A percentile compares a stretch with the other conserved stretches of the same genome.
phyloP scores from a whole-genome alignment of 2,329 filamentous ascomycete genomes.

The Apiospora hydei region DNA sequence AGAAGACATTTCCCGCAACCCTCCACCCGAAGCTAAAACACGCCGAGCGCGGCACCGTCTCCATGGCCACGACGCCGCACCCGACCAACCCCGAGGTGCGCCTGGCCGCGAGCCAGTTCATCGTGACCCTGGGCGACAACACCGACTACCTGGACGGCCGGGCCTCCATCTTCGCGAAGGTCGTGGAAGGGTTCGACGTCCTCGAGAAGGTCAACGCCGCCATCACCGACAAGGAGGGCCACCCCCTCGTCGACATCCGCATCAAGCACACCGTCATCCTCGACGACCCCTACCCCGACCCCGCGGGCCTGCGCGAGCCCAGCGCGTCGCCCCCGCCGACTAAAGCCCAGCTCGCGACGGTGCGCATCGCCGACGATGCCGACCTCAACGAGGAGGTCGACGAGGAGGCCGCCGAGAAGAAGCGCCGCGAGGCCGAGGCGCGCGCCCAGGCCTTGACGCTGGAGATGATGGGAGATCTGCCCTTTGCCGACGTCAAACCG shows the following conservation, averaged over 20 bases:
- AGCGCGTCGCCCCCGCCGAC: conserved; percentile 81
- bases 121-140: conserved; percentile 88
- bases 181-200: conserved; percentile 94
- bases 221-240: conserved; percentile 84
- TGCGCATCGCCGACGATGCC: conserved; percentile 90
- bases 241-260: conserved; percentile 91
- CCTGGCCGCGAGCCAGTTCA: conserved; percentile 89
- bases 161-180: conserved; percentile 92
- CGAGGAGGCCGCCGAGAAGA: conserved; percentile 80
- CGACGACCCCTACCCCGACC: conserved; percentile 91
- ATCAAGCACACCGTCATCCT: conserved; percentile 92
- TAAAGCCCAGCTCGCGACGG: conserved; percentile 86
- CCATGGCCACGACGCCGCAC: conserved; percentile 91
- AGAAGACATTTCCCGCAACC: conserved; percentile 82
- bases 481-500: conserved; percentile 96
- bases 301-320: conserved; percentile 76
- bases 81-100: conserved; percentile 80
- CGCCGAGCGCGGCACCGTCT: conserved; percentile 87
- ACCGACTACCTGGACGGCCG: conserved; percentile 92
- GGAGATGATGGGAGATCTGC: conserved; percentile 97
- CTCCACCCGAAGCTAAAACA: conserved; percentile 90
- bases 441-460: conserved; percentile 92
- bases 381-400: conserved; percentile 75
- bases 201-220: conserved; percentile 92
- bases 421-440: conserved; percentile 86